These are phyloP conservation scores for Fragaria iinumae DNA, from an alignment of 306 rosid species.

Conservation along the genomic window DNA sequence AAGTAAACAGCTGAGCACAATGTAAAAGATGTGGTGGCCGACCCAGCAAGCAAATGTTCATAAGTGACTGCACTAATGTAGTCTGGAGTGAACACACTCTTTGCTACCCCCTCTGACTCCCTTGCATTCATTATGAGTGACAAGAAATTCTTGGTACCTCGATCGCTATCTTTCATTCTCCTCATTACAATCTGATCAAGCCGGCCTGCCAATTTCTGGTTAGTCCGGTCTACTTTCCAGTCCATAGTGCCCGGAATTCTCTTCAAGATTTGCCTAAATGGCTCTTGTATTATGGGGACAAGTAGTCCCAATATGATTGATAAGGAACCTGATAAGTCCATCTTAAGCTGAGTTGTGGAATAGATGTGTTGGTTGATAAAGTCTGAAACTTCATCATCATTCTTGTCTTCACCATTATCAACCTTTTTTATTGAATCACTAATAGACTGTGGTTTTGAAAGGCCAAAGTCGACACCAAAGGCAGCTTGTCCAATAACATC, in stretches of 20 bases:
- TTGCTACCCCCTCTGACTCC: constrained; percentile 51
- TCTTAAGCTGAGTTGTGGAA: constrained; percentile 82
- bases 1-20: constrained; percentile 70
- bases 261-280: constrained; percentile 74
- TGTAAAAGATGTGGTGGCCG: constrained; percentile 82
- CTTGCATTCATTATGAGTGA: constrained; percentile 70
- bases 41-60: constrained; percentile 91
- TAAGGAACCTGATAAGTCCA: constrained; percentile 89
- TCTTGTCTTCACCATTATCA: constrained; percentile 6
- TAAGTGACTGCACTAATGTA: constrained; percentile 80
- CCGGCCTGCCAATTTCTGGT: constrained; percentile 50
- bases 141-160: constrained; percentile 73
- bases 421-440: constrained; percentile 25
- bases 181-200: constrained; percentile 65
- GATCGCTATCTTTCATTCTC: constrained; percentile 47
- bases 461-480: constrained; percentile 85
- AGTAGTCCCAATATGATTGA: constrained; percentile 87
- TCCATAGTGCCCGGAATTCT: constrained; percentile 94
- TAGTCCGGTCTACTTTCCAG: constrained; percentile 69
- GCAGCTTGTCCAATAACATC: constrained; percentile 88
- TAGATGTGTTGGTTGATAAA: constrained; percentile 79
- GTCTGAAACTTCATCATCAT: constrained; percentile 53
- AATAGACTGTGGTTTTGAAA: constrained; percentile 49
- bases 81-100: constrained; percentile 59
- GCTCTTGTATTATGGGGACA: constrained; percentile 75